Evolutionary conservation across 192 early-diverging fungal genomes (phyloP), one percentile per base, ranked within the genome.

Genomic region (Mortierella hygrophila): DNA sequence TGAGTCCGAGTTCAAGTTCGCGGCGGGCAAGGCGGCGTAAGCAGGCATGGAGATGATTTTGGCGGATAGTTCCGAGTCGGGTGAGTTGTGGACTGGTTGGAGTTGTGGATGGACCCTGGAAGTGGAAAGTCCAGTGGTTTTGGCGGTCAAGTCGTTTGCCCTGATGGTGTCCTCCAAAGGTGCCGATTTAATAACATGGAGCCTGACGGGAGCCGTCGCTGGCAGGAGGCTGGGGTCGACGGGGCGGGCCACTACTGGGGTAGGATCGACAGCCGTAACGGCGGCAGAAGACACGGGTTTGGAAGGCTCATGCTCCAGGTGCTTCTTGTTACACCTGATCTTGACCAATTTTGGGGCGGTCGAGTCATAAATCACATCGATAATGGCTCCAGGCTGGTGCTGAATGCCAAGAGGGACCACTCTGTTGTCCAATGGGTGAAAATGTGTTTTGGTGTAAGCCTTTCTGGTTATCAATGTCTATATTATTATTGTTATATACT

Each of bases 351-450:
- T 26, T 42, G n/a, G 32, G 68, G 32, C 57, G 72, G 70, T 26
- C 3, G 55, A 7, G 57, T 44, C 46, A 29, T 85, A 85, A 23
- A 85, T 55, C 13, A 85, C 74, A 54, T 85, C 83, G 68, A 85
- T 69, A 6, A 85, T 46, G 1, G 35, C 40, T 47, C 65, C 72
- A 3, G 78, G 83, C 8, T 76, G 78, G 23, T 80, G 75, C 26
- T 72, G 72, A 37, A 85, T 85, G 26, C 83, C 83, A 69, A 80
- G 78, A 2, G 83, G 83, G 21, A 32, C 44, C 9, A 85, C 35
- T 38, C 83, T 85, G 63, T 29, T 55, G 68, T 7, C 6, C 23
- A 69, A 26, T 11, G n/a, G 63, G 68, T 29, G 6, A 29, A n/a
- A 68, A 46, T 32, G 41, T 74, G 9, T 13, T 44, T 44, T 44